Evolutionary conservation across 176 grass and related monocot genomes (phyloP).

Genomic region (Chrysopogon serrulatus): DNA sequence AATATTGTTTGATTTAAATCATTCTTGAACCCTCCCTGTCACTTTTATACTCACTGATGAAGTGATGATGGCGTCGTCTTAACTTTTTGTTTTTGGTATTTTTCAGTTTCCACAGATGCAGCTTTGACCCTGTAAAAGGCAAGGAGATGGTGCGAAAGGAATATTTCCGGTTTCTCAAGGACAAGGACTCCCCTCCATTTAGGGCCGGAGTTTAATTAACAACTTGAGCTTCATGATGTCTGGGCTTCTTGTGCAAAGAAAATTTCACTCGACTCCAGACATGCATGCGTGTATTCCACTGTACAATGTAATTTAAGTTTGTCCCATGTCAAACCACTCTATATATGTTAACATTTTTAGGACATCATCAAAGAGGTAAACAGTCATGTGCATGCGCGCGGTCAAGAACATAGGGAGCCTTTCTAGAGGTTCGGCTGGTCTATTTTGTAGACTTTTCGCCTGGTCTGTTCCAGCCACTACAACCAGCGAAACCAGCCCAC

Average conservation of each 20-base stretch:
- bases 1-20: not conserved
- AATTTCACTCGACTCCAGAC: not conserved
- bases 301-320: not conserved
- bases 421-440: too few relatives aligned
- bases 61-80: too few relatives aligned
- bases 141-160: conserved; percentile 53
- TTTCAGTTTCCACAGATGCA: conserved; percentile 66
- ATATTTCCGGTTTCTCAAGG: conserved; percentile 46
- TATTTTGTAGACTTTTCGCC: too few relatives aligned
- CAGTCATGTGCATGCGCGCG: too few relatives aligned
- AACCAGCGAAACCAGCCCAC: too few relatives aligned
- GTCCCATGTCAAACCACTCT: too few relatives aligned
- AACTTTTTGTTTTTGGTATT: conserved; percentile 6
- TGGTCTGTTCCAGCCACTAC: too few relatives aligned
- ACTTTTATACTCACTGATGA: not conserved
- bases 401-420: too few relatives aligned
- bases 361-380: too few relatives aligned
- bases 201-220: not conserved
- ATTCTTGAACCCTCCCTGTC: not conserved
- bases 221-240: not conserved
- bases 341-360: too few relatives aligned
- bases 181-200: not conserved
- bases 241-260: not conserved
- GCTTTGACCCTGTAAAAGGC: conserved; percentile 59
- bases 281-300: too few relatives aligned